Evolutionary conservation across 352 stramenopile genomes (phyloP).

Genomic region (Globisporangium cederbergense): DNA sequence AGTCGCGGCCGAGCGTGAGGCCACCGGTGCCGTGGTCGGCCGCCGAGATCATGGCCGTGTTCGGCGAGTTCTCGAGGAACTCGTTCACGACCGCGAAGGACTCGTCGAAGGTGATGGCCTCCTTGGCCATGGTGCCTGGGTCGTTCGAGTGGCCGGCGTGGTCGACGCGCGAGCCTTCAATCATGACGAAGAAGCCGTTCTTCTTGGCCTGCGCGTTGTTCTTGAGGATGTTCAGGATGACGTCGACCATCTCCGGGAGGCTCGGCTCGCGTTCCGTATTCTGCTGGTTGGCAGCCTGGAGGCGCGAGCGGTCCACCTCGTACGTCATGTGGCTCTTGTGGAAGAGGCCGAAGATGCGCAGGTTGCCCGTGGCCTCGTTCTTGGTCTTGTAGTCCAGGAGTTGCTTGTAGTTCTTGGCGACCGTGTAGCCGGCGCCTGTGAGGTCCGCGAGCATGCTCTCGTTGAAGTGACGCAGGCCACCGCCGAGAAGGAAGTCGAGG

Average conservation of each 20-base stretch:
- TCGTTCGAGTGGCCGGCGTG: conserved; percentile 69
- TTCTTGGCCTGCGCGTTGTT: conserved; percentile 71
- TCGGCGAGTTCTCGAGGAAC: conserved; percentile 40
- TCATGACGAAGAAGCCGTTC: conserved; percentile 75
- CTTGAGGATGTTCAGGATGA: conserved; percentile 53
- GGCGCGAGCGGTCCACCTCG: conserved; percentile 54
- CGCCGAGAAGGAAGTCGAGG: conserved; percentile 58
- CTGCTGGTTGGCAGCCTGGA: conserved; percentile 28
- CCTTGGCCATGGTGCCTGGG: conserved; percentile 59
- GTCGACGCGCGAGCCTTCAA: conserved; percentile 70
- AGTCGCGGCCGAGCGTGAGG: conserved; percentile 47
- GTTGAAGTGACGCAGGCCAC: conserved; percentile 50
- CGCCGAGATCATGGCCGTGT: conserved; percentile 53
- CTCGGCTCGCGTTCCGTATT: conserved; percentile 47
- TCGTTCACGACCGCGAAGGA: conserved; percentile 61
- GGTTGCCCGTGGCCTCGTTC: conserved; percentile 41
- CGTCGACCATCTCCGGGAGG: conserved; percentile 61
- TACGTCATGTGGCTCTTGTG: conserved; percentile 65
- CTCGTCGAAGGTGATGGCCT: conserved; percentile 71
- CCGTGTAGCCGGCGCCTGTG: conserved; percentile 36
- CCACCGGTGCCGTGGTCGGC: conserved; percentile 67
- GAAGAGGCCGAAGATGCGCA: conserved; percentile 61
- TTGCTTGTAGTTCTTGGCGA: conserved; percentile 54
- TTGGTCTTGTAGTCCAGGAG: conserved; percentile 45
- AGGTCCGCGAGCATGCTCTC: conserved; percentile 43